A percentile compares a stretch with the other conserved stretches of the same genome.
These are phyloP conservation scores for Larix sibirica DNA, from an alignment of 83 land plant species.

Conservation along the genomic window DNA sequence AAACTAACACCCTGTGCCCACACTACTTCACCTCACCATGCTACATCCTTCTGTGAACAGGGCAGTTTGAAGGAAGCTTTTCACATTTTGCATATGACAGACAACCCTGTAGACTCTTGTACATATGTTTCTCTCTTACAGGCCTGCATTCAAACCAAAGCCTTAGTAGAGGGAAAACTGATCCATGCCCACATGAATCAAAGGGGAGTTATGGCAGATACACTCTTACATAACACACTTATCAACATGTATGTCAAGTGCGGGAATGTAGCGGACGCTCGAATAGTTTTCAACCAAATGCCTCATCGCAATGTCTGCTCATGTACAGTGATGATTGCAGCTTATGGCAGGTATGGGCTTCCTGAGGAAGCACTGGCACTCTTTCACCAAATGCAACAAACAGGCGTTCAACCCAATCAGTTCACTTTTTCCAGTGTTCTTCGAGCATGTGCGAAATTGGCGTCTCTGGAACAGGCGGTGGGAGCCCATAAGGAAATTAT, in stretches of 20 bases:
- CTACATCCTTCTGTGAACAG: background rate
- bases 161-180: slow-evolving; percentile 1
- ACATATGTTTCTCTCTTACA: slow-evolving; percentile 20
- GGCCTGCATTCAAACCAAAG: slow-evolving; percentile 8
- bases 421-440: slow-evolving; percentile 21
- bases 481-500: slow-evolving; percentile 4
- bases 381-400: slow-evolving; percentile 17
- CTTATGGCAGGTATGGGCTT: slow-evolving; percentile 1
- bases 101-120: background rate
- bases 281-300: slow-evolving; percentile 11
- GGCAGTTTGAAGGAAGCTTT: background rate
- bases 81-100: background rate
- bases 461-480: background rate
- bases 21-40: too few species aligned
- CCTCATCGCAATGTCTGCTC: slow-evolving; percentile 11
- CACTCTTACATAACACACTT: slow-evolving; percentile 12
- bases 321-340: slow-evolving; percentile 25
- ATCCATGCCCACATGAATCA: slow-evolving; percentile 14
- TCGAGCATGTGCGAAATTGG: slow-evolving; percentile 6
- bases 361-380: background rate
- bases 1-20: too few species aligned
- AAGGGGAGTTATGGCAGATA: background rate
- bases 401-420: slow-evolving; percentile 12
- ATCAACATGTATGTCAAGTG: slow-evolving; percentile 18
- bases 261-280: slow-evolving; percentile 12